Evolutionary conservation across 768 basidiomycete genomes (phyloP).

Genomic region (Hemileccinum impolitum): DNA sequence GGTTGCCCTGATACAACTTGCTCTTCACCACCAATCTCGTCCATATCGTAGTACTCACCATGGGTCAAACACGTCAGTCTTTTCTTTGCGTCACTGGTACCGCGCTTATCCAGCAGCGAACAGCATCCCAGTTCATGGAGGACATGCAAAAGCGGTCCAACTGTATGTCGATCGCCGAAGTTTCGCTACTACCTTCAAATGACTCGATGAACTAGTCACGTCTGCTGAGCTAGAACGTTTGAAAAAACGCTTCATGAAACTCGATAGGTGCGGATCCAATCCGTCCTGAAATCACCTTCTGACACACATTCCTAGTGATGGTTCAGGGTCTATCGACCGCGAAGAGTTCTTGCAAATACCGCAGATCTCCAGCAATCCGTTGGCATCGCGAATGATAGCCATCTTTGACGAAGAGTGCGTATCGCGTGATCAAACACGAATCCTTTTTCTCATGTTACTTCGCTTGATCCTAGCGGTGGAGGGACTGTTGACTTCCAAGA

Average conservation of each 20-base stretch:
- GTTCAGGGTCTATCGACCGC: slow-evolving; percentile 95
- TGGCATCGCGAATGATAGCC: slow-evolving; percentile 97
- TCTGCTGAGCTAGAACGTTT: slow-evolving; percentile 89
- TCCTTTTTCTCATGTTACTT: not conserved
- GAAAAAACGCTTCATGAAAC: slow-evolving; percentile 99
- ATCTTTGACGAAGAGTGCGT: slow-evolving; percentile 99
- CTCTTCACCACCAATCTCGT: not conserved
- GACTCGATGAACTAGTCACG: slow-evolving; percentile 62
- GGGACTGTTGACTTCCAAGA: slow-evolving; percentile 99
- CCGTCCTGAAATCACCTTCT: not conserved
- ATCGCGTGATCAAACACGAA: slow-evolving; percentile 6
- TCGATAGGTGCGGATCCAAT: slow-evolving; percentile 66
- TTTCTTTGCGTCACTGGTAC: not conserved
- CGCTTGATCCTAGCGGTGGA: slow-evolving; percentile 64
- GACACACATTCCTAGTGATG: slow-evolving; percentile 56
- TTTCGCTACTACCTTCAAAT: slow-evolving; percentile 1
- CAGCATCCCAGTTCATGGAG: slow-evolving; percentile 94
- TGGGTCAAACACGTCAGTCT: slow-evolving; percentile 83
- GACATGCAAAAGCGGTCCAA: slow-evolving; percentile 98
- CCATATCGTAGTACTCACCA: slow-evolving; percentile 31
- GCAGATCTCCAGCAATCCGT: slow-evolving; percentile 95
- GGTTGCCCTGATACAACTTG: not conserved
- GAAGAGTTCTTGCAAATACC: slow-evolving; percentile 99
- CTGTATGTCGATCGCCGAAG: slow-evolving; percentile 57
- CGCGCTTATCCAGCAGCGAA: slow-evolving; percentile 8